These are phyloP conservation scores for Fusarium incarnatum DNA, from an alignment of 2,329 filamentous ascomycete species.

Conservation along the genomic window DNA sequence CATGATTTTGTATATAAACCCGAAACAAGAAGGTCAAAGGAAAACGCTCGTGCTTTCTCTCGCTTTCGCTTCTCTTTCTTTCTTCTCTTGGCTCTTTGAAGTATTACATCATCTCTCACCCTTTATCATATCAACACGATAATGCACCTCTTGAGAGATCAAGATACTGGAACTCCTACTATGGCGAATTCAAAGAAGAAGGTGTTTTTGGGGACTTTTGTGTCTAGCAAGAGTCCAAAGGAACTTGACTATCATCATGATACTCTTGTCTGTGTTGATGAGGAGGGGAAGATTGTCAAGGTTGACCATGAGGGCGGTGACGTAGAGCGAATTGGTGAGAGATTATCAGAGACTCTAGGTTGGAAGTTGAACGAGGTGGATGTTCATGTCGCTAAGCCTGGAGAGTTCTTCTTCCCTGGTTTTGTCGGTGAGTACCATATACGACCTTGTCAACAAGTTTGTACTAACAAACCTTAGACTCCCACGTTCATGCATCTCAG, in stretches of 20 bases:
- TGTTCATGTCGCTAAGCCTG: slow-evolving; percentile 54
- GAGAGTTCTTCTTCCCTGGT: slow-evolving; percentile 85
- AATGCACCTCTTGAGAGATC: background rate
- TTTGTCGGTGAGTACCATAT: slow-evolving; percentile 72
- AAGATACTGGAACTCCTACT: background rate
- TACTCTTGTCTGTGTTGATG: slow-evolving; percentile 63
- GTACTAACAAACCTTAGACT: slow-evolving; percentile 68
- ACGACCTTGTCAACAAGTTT: background rate
- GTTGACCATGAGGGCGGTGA: slow-evolving; percentile 55
- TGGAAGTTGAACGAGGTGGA: slow-evolving; percentile 58
- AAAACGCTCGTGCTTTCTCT: background rate
- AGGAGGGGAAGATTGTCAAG: slow-evolving; percentile 61
- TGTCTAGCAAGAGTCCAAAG: slow-evolving; percentile 62
- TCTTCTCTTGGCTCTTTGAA: background rate
- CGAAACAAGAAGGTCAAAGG: background rate
- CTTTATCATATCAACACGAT: background rate
- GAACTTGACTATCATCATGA: slow-evolving; percentile 65
- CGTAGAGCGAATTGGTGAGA: slow-evolving; percentile 47
- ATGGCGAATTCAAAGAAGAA: slow-evolving; percentile 52
- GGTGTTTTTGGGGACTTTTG: slow-evolving; percentile 66
- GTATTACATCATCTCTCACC: slow-evolving; percentile 12
- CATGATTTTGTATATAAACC: slow-evolving; percentile 22
- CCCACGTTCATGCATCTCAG: slow-evolving; percentile 94
- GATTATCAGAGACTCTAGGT: slow-evolving; percentile 56
- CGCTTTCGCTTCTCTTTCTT: background rate